These are phyloP conservation scores for Fusarium sp. DNA, from an alignment of 2,329 filamentous ascomycete species.

Conservation along the genomic window DNA sequence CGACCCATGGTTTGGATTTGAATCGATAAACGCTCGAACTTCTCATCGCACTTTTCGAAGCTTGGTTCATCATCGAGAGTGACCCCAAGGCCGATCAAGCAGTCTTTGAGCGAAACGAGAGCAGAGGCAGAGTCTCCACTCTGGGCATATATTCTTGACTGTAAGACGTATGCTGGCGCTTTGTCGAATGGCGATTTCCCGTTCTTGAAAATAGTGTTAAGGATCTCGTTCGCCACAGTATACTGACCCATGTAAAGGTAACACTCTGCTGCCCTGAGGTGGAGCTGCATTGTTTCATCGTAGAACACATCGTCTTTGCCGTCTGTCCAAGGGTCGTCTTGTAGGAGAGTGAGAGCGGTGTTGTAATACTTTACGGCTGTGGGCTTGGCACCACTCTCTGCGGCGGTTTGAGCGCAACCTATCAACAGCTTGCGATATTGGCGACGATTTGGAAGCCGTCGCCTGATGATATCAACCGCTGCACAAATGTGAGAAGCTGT, in stretches of 20 bases:
- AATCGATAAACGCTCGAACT: slow-evolving; percentile 74
- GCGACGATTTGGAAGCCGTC: slow-evolving; percentile 68
- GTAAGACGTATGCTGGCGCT: slow-evolving; percentile 84
- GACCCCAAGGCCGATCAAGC: slow-evolving; percentile 77
- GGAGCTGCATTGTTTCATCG: slow-evolving; percentile 84
- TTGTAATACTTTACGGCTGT: slow-evolving; percentile 87
- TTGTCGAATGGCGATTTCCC: slow-evolving; percentile 82
- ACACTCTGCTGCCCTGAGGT: slow-evolving; percentile 84
- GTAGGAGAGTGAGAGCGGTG: slow-evolving; percentile 81
- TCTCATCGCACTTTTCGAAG: slow-evolving; percentile 81
- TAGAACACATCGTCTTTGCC: slow-evolving; percentile 79
- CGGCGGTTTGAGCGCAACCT: slow-evolving; percentile 81
- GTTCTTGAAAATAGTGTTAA: slow-evolving; percentile 76
- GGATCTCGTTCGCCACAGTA: slow-evolving; percentile 73
- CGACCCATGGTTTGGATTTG: slow-evolving; percentile 70
- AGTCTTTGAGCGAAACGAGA: slow-evolving; percentile 76
- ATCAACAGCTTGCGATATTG: slow-evolving; percentile 82
- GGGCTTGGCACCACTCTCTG: slow-evolving; percentile 84
- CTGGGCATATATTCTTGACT: slow-evolving; percentile 82
- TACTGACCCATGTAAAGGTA: slow-evolving; percentile 83
- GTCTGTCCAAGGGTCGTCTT: slow-evolving; percentile 82
- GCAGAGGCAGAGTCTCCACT: slow-evolving; percentile 78
- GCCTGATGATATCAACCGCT: slow-evolving; percentile 79
- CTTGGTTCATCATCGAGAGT: slow-evolving; percentile 73
- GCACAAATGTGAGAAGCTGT: slow-evolving; percentile 86